Conservation (phyloP, 768 basidiomycete genomes). For the Krasilnikovozyma curviuscula region DNA sequence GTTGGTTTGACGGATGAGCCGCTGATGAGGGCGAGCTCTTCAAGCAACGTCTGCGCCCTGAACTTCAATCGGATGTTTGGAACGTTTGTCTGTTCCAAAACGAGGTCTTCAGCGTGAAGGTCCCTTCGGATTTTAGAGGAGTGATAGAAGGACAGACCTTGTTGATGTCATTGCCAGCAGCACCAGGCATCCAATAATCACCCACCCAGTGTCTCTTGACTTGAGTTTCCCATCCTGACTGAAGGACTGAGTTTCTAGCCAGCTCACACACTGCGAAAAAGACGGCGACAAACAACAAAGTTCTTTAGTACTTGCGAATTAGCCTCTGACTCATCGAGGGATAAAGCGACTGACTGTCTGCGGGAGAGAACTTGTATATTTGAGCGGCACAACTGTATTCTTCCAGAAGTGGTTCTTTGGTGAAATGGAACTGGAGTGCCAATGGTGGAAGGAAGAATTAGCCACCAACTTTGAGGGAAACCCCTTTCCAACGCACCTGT, state of each 20-base stretch:
- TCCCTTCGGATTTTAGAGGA: not conserved
- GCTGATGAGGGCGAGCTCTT: slow-evolving; percentile 38
- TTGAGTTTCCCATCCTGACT: slow-evolving; percentile 98
- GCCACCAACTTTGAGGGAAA: not conserved
- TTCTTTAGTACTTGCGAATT: not conserved
- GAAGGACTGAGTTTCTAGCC: slow-evolving; percentile 90
- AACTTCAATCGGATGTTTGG: slow-evolving; percentile 79
- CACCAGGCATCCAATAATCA: slow-evolving; percentile 73
- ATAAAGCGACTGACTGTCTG: slow-evolving; percentile 17
- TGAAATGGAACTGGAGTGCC: slow-evolving; percentile 82
- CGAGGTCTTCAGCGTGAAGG: not conserved
- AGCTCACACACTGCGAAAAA: slow-evolving; percentile 52
- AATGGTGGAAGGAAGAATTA: not conserved
- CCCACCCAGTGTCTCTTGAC: slow-evolving; percentile 66
- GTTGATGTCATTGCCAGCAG: slow-evolving; percentile 84
- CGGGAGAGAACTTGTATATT: slow-evolving; percentile 85
- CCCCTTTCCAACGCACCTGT: slow-evolving; percentile 9
- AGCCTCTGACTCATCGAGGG: not conserved
- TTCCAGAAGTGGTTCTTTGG: slow-evolving; percentile 89
- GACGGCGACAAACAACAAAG: not conserved
- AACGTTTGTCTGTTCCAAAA: slow-evolving; percentile 62
- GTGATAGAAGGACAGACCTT: slow-evolving; percentile 40
- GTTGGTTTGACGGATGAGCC: too few relatives aligned
- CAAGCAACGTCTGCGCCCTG: slow-evolving; percentile 69
- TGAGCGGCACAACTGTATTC: slow-evolving; percentile 98